Percentiles rank a stretch among this genome's conserved stretches.
Evolutionary conservation across 2,329 filamentous ascomycete species (phyloP).

Genomic region (Diaporthe citri): DNA sequence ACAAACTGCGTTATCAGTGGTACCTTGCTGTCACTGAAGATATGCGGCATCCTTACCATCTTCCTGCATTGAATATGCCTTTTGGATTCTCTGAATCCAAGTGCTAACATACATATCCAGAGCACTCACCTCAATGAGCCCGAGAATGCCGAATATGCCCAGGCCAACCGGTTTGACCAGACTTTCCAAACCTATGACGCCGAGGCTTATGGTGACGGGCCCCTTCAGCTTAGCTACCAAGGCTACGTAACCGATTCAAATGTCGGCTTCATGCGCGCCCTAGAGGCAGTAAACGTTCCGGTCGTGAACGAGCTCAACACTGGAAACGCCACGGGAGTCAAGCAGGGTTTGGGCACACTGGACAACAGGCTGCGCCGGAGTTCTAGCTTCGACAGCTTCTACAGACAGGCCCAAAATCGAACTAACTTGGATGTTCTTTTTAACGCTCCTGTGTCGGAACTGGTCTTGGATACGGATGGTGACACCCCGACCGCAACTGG

Average conservation of each 20-base stretch:
- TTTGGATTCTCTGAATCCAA: no score
- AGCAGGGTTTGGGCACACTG: constrained; percentile 46
- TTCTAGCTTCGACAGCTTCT: constrained; percentile 46
- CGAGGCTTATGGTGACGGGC: constrained; percentile 44
- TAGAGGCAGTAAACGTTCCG: constrained; percentile 33
- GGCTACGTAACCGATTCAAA: constrained; percentile 40
- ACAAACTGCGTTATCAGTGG: no score
- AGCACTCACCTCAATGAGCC: constrained; percentile 45
- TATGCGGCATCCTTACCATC: no score
- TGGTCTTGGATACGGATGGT: constrained; percentile 39
- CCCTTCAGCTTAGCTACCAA: constrained; percentile 44
- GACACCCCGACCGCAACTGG: constrained; percentile 44
- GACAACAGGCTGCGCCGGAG: constrained; percentile 44
- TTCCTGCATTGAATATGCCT: not conserved
- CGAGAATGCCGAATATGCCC: constrained; percentile 24
- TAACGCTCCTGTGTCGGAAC: constrained; percentile 43
- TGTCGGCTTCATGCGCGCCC: constrained; percentile 42
- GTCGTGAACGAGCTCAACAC: constrained; percentile 46
- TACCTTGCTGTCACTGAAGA: not conserved
- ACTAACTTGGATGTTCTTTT: constrained; percentile 46
- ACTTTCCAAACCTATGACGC: constrained; percentile 47
- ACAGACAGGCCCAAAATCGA: constrained; percentile 40
- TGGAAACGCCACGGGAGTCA: constrained; percentile 47
- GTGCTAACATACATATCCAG: not conserved
- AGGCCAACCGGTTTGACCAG: constrained; percentile 44